A percentile compares a stretch with the other conserved stretches of the same genome.
These are phyloP conservation scores for Salix exigua DNA, from an alignment of 345 rosid species.

Conservation along the genomic window DNA sequence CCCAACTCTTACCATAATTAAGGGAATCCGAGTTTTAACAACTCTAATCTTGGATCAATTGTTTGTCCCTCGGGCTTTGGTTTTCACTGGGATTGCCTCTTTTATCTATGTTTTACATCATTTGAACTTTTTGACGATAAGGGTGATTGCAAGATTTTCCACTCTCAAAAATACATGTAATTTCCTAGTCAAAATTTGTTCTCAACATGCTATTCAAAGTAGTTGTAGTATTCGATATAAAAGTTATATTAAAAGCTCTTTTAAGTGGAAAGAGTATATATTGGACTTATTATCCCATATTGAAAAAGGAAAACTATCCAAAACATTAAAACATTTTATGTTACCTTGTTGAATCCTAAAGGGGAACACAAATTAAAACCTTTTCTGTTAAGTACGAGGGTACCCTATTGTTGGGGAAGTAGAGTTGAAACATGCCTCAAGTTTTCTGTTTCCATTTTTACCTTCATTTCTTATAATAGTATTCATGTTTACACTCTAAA, in stretches of 20 bases:
- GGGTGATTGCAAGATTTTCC: not conserved
- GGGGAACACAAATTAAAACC: too few relatives aligned
- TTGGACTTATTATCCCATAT: too few relatives aligned
- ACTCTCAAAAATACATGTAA: not conserved
- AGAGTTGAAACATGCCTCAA: too few relatives aligned
- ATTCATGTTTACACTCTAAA: not conserved
- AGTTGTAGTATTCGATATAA: not conserved
- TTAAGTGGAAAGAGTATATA: too few relatives aligned
- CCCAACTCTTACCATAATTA: not conserved
- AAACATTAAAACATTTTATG: too few relatives aligned
- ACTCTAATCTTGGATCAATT: constrained; percentile 51
- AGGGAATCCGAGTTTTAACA: not conserved
- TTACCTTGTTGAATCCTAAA: too few relatives aligned
- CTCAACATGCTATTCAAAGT: constrained; percentile 24
- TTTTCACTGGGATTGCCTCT: constrained; percentile 47
- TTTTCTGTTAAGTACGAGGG: too few relatives aligned
- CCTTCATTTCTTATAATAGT: not conserved
- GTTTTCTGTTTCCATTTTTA: too few relatives aligned
- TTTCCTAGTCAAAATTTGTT: constrained; percentile 16
- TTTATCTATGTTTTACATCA: constrained; percentile 20
- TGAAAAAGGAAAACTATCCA: too few relatives aligned
- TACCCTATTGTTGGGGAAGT: too few relatives aligned
- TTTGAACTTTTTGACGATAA: constrained; percentile 26
- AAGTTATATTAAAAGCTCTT: too few relatives aligned
- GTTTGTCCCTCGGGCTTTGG: constrained; percentile 59